Conservation (phyloP, 108 stramenopile species). For the Skeletonema grethae region DNA sequence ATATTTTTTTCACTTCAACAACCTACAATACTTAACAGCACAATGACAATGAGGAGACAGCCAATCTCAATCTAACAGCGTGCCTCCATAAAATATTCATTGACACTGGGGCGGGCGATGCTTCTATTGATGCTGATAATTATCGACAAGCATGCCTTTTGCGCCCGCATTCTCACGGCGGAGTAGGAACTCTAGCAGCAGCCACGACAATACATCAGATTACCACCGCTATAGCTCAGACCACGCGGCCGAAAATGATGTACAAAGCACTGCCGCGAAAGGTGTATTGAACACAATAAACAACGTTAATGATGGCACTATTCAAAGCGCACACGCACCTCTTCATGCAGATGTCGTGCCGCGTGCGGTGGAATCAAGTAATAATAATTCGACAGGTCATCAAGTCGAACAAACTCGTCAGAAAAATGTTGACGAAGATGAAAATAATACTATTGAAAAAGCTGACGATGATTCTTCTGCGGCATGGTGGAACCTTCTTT, state of each 20-base stretch:
- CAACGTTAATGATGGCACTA: background rate
- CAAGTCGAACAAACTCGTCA: background rate
- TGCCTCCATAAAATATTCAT: no score
- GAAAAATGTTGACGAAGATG: background rate
- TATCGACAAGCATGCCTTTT: background rate
- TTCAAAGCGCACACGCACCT: background rate
- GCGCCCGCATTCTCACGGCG: background rate
- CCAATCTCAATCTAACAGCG: no score
- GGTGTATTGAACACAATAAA: background rate
- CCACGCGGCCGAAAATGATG: background rate
- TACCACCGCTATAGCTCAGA: background rate
- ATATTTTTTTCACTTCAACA: no score
- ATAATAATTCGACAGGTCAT: background rate
- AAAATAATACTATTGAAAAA: conserved; percentile 25
- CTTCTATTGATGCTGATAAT: background rate
- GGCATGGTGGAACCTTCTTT: conserved; percentile 35
- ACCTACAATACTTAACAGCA: no score
- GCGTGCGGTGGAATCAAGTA: background rate
- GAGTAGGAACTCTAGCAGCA: background rate
- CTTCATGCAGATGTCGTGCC: background rate
- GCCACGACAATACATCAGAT: background rate
- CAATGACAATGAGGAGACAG: no score
- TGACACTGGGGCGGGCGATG: no score
- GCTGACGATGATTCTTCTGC: conserved; percentile 18
- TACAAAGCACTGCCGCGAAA: background rate